Percentiles rank a stretch among this genome's conserved stretches.
Conservation (phyloP, 495 filamentous ascomycete genomes). For the Trichoderma asperelloides region DNA sequence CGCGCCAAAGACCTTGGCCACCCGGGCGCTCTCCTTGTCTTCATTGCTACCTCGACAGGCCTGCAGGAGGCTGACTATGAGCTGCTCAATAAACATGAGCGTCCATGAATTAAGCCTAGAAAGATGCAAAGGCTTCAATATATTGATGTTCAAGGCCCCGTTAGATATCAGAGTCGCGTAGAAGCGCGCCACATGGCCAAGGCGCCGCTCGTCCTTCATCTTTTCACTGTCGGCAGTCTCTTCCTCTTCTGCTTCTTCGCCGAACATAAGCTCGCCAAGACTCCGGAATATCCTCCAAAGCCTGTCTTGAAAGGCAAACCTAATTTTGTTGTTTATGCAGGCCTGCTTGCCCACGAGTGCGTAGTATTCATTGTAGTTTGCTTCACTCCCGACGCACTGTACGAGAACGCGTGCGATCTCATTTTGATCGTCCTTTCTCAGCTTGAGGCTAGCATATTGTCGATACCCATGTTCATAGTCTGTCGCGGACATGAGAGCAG, state of each 20-base stretch:
- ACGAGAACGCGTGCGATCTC: slow-evolving; percentile 85
- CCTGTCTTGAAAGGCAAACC: slow-evolving; percentile 74
- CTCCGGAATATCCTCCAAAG: slow-evolving; percentile 83
- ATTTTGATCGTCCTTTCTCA: slow-evolving; percentile 76
- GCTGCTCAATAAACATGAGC: slow-evolving; percentile 65
- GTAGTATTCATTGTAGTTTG: slow-evolving; percentile 87
- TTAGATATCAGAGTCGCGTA: slow-evolving; percentile 67
- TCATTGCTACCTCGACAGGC: slow-evolving; percentile 31
- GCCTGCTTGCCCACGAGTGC: slow-evolving; percentile 70
- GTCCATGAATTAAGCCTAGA: slow-evolving; percentile 68
- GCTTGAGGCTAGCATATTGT: slow-evolving; percentile 67
- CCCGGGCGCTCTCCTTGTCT: slow-evolving; percentile 24
- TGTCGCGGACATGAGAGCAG: slow-evolving; percentile 76
- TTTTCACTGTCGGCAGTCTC: slow-evolving; percentile 42
- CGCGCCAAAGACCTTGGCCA: slow-evolving; percentile 58
- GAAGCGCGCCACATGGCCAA: slow-evolving; percentile 88
- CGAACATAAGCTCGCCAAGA: slow-evolving; percentile 65
- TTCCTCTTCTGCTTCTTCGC: slow-evolving; percentile 42
- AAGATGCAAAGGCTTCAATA: slow-evolving; percentile 71
- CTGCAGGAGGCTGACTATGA: slow-evolving; percentile 67
- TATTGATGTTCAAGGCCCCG: slow-evolving; percentile 50
- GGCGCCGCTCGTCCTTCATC: slow-evolving; percentile 44
- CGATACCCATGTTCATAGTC: slow-evolving; percentile 78
- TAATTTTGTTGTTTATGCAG: slow-evolving; percentile 60
- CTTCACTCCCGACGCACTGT: slow-evolving; percentile 77